phyloP scores from a whole-genome alignment of 306 rosid species.

The Macrotyloma uniflorum region DNA sequence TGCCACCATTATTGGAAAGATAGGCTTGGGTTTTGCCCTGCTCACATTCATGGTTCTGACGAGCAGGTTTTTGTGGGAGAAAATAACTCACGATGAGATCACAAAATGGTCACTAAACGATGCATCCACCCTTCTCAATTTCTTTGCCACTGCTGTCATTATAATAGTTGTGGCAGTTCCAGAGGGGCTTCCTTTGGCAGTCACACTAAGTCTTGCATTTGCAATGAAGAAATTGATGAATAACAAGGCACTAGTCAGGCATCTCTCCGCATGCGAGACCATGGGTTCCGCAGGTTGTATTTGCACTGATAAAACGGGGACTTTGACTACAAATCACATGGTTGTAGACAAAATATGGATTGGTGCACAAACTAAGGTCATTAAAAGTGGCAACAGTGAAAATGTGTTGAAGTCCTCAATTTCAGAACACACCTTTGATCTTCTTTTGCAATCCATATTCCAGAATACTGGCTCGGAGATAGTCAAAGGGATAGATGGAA shows the following conservation, averaged over 20 bases:
- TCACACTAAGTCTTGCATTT: slow-evolving; percentile 90
- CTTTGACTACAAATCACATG: slow-evolving; percentile 93
- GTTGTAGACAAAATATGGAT: slow-evolving; percentile 79
- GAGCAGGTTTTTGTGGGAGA: slow-evolving; percentile 59
- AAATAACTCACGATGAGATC: slow-evolving; percentile 48
- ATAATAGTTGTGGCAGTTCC: slow-evolving; percentile 95
- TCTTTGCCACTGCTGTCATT: slow-evolving; percentile 82
- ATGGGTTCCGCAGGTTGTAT: slow-evolving; percentile 89
- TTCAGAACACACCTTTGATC: slow-evolving; percentile 46
- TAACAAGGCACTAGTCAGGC: slow-evolving; percentile 89
- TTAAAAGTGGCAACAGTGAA: slow-evolving; percentile 22
- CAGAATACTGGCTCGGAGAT: slow-evolving; percentile 77
- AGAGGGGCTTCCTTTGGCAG: slow-evolving; percentile 89
- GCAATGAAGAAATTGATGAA: slow-evolving; percentile 90
- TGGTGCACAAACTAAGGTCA: slow-evolving; percentile 51
- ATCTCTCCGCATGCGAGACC: slow-evolving; percentile 91
- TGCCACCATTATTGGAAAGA: slow-evolving; percentile 88
- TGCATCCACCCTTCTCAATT: slow-evolving; percentile 64
- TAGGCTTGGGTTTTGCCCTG: slow-evolving; percentile 77
- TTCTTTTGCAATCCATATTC: slow-evolving; percentile 78
- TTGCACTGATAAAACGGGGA: slow-evolving; percentile 93
- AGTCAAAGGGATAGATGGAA: slow-evolving; percentile 63
- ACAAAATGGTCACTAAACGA: slow-evolving; percentile 61
- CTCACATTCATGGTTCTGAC: slow-evolving; percentile 76
- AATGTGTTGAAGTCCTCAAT: slow-evolving; percentile 44